Evolutionary conservation across 2,329 filamentous ascomycete species (phyloP).

Genomic region (Coniochaeta hoffmannii): DNA sequence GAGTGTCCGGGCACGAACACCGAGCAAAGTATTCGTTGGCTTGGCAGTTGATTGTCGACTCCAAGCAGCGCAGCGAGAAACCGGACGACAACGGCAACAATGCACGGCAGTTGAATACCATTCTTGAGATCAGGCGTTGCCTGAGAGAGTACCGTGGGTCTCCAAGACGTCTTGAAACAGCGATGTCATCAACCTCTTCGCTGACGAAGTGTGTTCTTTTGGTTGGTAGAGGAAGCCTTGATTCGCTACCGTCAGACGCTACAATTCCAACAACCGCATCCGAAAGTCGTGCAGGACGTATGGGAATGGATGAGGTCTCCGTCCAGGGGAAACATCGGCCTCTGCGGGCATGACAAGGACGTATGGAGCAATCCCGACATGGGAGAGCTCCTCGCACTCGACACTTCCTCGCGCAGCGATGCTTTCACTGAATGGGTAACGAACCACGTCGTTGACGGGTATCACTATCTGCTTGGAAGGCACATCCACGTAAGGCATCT

Average conservation of each 20-base stretch:
- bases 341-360: not conserved
- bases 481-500: not conserved
- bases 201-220: not conserved
- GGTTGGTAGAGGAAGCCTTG: not conserved
- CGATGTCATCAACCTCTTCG: not conserved
- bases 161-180: not conserved
- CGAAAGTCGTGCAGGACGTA: not conserved
- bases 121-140: not conserved
- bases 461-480: not conserved
- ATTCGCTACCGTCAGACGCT: not conserved
- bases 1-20: no score
- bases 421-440: not conserved
- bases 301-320: not conserved
- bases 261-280: not conserved
- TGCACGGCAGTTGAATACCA: not conserved
- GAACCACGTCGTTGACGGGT: not conserved
- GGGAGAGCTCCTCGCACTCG: not conserved
- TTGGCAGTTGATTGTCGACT: no score
- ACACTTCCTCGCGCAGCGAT: not conserved
- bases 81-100: not conserved
- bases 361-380: not conserved
- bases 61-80: no score
- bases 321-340: not conserved
- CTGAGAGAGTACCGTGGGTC: not conserved
- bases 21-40: no score